Base-by-base conservation (phyloP, 179 eudicot genomes). In the Beta lomatogona region DNA sequence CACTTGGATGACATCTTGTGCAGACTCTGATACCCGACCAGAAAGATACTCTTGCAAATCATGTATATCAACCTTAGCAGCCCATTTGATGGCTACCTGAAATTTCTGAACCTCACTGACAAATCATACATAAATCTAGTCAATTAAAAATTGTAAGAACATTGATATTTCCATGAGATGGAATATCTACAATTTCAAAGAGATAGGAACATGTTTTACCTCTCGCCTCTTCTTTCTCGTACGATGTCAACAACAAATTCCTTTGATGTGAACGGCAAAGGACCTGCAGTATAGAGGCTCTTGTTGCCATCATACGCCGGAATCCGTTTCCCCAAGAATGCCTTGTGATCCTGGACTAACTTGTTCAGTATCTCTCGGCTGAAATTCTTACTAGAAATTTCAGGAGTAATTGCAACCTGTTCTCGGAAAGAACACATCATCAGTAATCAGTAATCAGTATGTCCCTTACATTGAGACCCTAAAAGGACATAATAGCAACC, bases 271-370 rank as follows among this genome's bases (percentile, higher is more conserved):
- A 96, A 93, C 1, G 97, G 95, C 75, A 93, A 77, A 13, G 88
- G 53, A 4, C 97, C 97, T 19, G 97, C 97, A 50, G 97, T 89
- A 72, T 89, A 97, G 0, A 89, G 77, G 76, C 92, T 92, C 88
- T 97, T 97, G 1, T 90, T 87, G 12, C 99, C 99, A 87, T 96
- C 99, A 82, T 87, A 96, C 8, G 94, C 98, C 0, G 89, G 82
- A 55, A 53, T 48, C 13, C 86, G 58, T 16, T 80, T 88, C 2
- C 90, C 93, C 73, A 96, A 61, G 59, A 83, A 81, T 21, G 79
- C 77, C 2, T 74, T 67, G 77, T 83, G 86, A 4, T 65, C 63
- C n/a, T 66, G 65, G 1, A 85, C 83, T 21, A 96, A 87, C 55
- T 82, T 76, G 0, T 57, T 55, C 41, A 96, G 36, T 1, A 96